Conservation (phyloP, 306 rosid species). For the Vigna nakashimae region DNA sequence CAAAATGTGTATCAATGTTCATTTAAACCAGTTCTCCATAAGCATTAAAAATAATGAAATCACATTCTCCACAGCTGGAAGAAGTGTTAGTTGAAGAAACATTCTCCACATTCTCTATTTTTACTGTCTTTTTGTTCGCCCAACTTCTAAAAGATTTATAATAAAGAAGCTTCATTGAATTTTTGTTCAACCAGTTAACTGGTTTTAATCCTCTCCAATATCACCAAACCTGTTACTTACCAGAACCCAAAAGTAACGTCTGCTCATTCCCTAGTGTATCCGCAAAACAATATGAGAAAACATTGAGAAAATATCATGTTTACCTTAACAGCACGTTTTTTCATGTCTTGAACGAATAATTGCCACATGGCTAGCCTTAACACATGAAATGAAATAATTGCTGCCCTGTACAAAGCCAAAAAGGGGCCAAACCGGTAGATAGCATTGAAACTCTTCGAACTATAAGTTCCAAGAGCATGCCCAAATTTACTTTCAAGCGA, state of each 20-base stretch:
- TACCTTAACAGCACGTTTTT: slow-evolving; percentile 87
- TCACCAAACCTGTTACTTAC: slow-evolving; percentile 8
- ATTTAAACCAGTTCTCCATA: slow-evolving; percentile 43
- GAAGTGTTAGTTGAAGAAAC: slow-evolving; percentile 9
- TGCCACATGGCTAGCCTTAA: slow-evolving; percentile 77
- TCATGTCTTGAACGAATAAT: slow-evolving; percentile 68
- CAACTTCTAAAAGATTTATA: slow-evolving; percentile 10
- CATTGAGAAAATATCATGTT: slow-evolving; percentile 27
- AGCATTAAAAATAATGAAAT: slow-evolving; percentile 39
- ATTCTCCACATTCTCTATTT: neutral
- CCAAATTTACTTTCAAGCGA: slow-evolving; percentile 81
- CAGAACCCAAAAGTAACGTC: slow-evolving; percentile 8
- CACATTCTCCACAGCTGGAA: slow-evolving; percentile 29
- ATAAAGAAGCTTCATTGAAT: neutral
- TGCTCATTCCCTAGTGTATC: slow-evolving; percentile 7
- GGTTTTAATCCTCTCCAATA: slow-evolving; percentile 1
- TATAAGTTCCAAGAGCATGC: slow-evolving; percentile 71
- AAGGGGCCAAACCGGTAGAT: slow-evolving; percentile 79
- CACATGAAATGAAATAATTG: slow-evolving; percentile 84
- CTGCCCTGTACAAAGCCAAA: slow-evolving; percentile 89
- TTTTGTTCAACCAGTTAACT: slow-evolving; percentile 6
- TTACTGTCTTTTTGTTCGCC: slow-evolving; percentile 22
- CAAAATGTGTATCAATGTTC: slow-evolving; percentile 44
- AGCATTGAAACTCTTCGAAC: slow-evolving; percentile 69
- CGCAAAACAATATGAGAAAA: slow-evolving; percentile 16